Evolutionary conservation across 176 grass and related monocot species (phyloP), one percentile per base, ranked within the genome.

Genomic region (Oryza rufipogon): DNA sequence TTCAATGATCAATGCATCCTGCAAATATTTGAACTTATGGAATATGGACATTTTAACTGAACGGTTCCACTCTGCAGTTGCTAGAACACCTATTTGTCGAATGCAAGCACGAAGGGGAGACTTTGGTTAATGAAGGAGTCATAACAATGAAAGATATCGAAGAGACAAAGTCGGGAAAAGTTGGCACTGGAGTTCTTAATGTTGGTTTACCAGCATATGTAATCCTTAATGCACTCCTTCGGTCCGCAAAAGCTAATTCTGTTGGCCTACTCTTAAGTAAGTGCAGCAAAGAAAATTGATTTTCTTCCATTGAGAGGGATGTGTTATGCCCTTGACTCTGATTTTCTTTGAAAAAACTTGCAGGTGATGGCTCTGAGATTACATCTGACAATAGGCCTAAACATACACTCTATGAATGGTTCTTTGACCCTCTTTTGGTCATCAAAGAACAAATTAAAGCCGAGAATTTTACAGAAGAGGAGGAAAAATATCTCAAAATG

Each of bases 401-500:
- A 83, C 73, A 64, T 64, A 80, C 56, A 26, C 66, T 99, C 23
- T 96, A 89, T 33, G 91, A 91, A 75, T 99, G 93, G 96, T 99
- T 99, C 86, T 99, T 99, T 78, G 96, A 96, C 19, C 96, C 96
- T 39, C 74, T 99, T 77, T 88, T 99, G 81, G 75, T 99, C 79
- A 87, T 99, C 74, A 99, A 96, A 86, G 93, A 99, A 20, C 96
- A 99, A 87, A 94, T 99, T 14, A 94, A 89, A 87, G 93, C 96
- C 20, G 86, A 96, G 56, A 91, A 96, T 72, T 89, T 96, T 67
- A 83, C 84, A 3, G 89, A 91, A 81, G 91, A 94, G 25, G 93
- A 96, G 86, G 93, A 99, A 79, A 81, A 86, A n/a, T 99, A 96
- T 80, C 89, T 99, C 17, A 92, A 86, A 85, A 92, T 80, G 72